Conservation (phyloP, 805 yeast genomes). For the Nakazawaea populi region DNA sequence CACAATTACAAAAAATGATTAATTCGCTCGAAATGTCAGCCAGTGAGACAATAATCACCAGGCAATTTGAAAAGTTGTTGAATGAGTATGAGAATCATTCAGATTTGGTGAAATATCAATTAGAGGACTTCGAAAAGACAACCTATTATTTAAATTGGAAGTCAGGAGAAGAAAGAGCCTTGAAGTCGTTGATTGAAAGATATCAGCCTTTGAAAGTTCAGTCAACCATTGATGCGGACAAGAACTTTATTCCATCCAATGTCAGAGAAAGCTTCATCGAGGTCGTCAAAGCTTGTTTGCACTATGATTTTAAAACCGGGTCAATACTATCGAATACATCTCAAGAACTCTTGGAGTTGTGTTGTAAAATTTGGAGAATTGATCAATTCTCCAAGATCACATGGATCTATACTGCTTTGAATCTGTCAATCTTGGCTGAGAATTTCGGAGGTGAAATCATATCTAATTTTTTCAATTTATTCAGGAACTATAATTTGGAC, state of each 20-base stretch:
- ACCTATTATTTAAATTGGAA: constrained; percentile 37
- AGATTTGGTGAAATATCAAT: constrained; percentile 23
- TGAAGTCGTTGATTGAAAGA: constrained; percentile 23
- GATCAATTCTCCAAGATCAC: constrained; percentile 43
- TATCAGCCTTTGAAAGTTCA: constrained; percentile 7
- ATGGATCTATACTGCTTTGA: constrained; percentile 45
- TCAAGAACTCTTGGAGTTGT: constrained; percentile 34
- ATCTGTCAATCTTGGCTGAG: constrained; percentile 23
- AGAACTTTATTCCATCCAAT: constrained; percentile 32
- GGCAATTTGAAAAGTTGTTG: constrained; percentile 21
- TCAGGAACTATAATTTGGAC: constrained; percentile 11
- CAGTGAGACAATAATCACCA: constrained; percentile 26
- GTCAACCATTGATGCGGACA: background rate
- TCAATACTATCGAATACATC: constrained; percentile 36
- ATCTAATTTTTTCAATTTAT: constrained; percentile 27
- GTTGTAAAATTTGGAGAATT: constrained; percentile 55
- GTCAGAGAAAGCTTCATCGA: constrained; percentile 33
- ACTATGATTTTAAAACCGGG: constrained; percentile 25
- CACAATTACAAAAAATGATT: constrained; percentile 51
- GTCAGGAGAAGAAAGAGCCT: constrained; percentile 26
- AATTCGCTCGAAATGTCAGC: constrained; percentile 33
- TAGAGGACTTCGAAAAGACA: constrained; percentile 29
- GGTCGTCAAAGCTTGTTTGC: constrained; percentile 37
- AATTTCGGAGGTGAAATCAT: constrained; percentile 22
- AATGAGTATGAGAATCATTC: constrained; percentile 20